A percentile compares a stretch with the other conserved stretches of the same genome.
Evolutionary conservation across 768 basidiomycete species (phyloP).

Genomic region (Brasilioporus rufonigricans): DNA sequence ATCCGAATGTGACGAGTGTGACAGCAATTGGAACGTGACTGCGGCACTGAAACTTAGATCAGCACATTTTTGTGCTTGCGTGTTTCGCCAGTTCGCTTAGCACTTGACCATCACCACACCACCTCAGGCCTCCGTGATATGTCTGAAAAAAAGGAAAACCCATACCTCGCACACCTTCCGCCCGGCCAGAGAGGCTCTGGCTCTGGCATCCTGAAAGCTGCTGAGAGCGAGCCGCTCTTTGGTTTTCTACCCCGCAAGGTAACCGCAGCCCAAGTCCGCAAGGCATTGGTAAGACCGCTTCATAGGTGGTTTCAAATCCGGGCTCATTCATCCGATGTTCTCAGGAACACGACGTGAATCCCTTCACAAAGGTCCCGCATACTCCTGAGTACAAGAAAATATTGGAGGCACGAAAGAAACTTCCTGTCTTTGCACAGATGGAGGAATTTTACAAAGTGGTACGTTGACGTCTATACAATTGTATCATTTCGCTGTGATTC

Average conservation of each 20-base stretch:
- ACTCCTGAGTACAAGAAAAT: conserved; percentile 84
- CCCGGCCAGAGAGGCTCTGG: conserved; percentile 30
- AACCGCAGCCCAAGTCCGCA: conserved; percentile 59
- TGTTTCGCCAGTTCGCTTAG: background rate
- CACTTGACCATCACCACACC: conserved; percentile 3
- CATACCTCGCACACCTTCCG: conserved; percentile 49
- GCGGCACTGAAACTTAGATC: conserved; percentile 7
- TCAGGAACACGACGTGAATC: conserved; percentile 79
- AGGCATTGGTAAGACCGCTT: conserved; percentile 58
- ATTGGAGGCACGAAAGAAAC: conserved; percentile 75
- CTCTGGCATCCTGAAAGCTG: conserved; percentile 7
- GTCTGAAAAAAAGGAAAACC: conserved; percentile 40
- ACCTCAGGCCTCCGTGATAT: conserved; percentile 2
- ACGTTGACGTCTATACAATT: conserved; percentile 34
- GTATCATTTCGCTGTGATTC: background rate
- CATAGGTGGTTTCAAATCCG: background rate
- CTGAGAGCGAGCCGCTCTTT: conserved; percentile 58
- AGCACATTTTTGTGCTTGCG: conserved; percentile 13
- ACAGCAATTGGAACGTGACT: background rate
- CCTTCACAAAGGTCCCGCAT: conserved; percentile 82
- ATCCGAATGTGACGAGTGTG: background rate
- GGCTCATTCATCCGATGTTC: background rate
- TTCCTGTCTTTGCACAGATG: conserved; percentile 94
- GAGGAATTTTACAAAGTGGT: conserved; percentile 88
- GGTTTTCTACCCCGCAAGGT: conserved; percentile 75